Base-by-base conservation (phyloP, 2,329 filamentous ascomycete genomes). In the Colletotrichum eremochloae region DNA sequence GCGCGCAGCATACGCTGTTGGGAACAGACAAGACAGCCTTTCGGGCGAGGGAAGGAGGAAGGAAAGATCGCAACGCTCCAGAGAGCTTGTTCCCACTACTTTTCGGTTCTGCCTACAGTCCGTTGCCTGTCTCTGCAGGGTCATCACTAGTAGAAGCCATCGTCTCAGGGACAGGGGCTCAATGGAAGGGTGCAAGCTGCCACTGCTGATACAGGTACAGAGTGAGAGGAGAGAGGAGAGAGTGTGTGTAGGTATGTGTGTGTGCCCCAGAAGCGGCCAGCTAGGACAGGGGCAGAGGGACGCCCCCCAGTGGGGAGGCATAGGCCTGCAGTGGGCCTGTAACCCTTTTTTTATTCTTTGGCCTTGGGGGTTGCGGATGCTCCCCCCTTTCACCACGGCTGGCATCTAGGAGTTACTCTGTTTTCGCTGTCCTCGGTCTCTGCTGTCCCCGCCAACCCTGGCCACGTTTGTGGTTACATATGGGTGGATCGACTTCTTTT, bases 131-230 rank as follows among this genome's bases (percentile, higher is more conserved):
- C 40, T 8, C 44, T 65, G 67, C 67, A 60, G 42, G 31, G 53
- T 20, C 61, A 66, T 65, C 58, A 57, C 52, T 64, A 68, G 66
- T 24, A 40, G 55, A 68, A 56, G 42, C 38, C 50, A 36, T 46
- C 55, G 14, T 33, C 36, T 71, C 33, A 58, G 57, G 68, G 68
- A 71, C 48, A 69, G 52, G 58, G 66, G 53, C 20, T 14, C 53
- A 38, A 29, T 33, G 56, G 20, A n/a, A 48, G 44, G 42, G 15
- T 14, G 38, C 2, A 40, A 14, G 38, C 38, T 40, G 38, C 15
- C 15, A 44, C 42, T 44, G 42, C 15, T 44, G 15, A 20, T 44
- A 44, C 42, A 44, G 42, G 42, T 2, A 20, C 6, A 40, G 38
- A 40, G 38, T 40, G 12, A 40, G 12, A 40, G 38, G 38, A 40